phyloP scores from a whole-genome alignment of 768 basidiomycete genomes.

The Macrolepiota fuliginosa region DNA sequence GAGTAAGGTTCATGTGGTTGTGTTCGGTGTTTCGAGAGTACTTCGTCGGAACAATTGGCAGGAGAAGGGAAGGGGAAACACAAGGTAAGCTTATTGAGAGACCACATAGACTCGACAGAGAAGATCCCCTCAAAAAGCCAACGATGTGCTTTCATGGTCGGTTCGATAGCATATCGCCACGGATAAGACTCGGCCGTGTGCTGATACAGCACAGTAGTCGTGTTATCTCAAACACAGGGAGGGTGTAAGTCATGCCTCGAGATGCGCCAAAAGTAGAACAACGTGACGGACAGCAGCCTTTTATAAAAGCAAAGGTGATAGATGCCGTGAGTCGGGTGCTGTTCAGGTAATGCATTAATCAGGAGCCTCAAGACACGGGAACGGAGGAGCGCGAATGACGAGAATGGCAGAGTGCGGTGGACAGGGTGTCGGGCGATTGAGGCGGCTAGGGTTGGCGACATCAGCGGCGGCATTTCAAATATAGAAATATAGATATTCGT shows the following conservation, averaged over 20 bases:
- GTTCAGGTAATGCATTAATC: not conserved
- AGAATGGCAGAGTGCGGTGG: not conserved
- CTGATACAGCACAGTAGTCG: constrained; percentile 11
- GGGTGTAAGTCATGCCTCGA: not conserved
- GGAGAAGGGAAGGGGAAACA: not conserved
- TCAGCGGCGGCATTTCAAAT: not conserved
- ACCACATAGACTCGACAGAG: too few species aligned
- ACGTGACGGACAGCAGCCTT: not conserved
- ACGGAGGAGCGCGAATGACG: not conserved
- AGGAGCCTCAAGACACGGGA: not conserved
- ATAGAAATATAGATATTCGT: constrained; percentile 6
- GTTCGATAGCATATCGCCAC: constrained; percentile 11
- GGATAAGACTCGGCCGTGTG: constrained; percentile 23
- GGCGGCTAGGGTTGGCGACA: not conserved
- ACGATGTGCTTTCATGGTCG: not conserved
- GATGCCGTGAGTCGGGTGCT: not conserved
- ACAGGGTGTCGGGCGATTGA: too few species aligned
- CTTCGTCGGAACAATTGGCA: constrained; percentile 4
- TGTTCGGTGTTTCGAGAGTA: not conserved
- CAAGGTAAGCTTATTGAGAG: not conserved
- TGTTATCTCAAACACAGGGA: not conserved
- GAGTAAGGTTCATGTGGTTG: not conserved
- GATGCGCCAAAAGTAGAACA: not conserved
- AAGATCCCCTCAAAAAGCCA: too few species aligned
- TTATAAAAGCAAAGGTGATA: not conserved